A percentile compares a stretch with the other conserved stretches of the same genome.
Conservation (phyloP, 352 stramenopile species). For the Phytophthora pistaciae region DNA sequence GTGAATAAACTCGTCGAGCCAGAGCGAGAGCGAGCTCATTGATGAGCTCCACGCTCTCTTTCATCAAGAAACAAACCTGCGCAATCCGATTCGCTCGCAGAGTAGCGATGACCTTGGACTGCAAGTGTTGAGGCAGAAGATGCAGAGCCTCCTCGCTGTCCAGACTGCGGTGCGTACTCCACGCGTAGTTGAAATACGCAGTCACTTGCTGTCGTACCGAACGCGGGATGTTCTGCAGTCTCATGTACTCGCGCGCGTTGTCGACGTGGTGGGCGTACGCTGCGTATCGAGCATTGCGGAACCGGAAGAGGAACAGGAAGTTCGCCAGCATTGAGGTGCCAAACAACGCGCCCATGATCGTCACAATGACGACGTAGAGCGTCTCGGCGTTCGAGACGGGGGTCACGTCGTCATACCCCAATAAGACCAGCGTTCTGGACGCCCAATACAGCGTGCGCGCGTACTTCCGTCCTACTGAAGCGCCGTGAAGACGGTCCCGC, state of each 20-base stretch:
- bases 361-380: slow-evolving; percentile 54
- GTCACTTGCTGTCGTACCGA: slow-evolving; percentile 57
- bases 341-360: slow-evolving; percentile 60
- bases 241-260: slow-evolving; percentile 79
- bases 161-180: slow-evolving; percentile 62
- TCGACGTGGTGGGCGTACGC: slow-evolving; percentile 67
- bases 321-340: slow-evolving; percentile 67
- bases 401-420: slow-evolving; percentile 79
- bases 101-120: slow-evolving; percentile 64
- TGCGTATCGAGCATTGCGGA: slow-evolving; percentile 60
- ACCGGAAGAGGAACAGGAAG: slow-evolving; percentile 76
- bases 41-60: slow-evolving; percentile 75
- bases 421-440: slow-evolving; percentile 59
- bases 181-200: slow-evolving; percentile 73
- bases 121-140: slow-evolving; percentile 65
- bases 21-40: slow-evolving; percentile 65
- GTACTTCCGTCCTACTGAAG: slow-evolving; percentile 58
- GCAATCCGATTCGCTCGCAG: slow-evolving; percentile 67
- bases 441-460: slow-evolving; percentile 66
- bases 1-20: slow-evolving; percentile 59
- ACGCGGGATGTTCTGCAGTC: slow-evolving; percentile 63
- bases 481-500: slow-evolving; percentile 55
- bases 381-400: slow-evolving; percentile 65
- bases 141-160: slow-evolving; percentile 67
- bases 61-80: slow-evolving; percentile 77